Conservation (phyloP, 1,284 basidiomycete genomes). For the Marasmius oreades region DNA sequence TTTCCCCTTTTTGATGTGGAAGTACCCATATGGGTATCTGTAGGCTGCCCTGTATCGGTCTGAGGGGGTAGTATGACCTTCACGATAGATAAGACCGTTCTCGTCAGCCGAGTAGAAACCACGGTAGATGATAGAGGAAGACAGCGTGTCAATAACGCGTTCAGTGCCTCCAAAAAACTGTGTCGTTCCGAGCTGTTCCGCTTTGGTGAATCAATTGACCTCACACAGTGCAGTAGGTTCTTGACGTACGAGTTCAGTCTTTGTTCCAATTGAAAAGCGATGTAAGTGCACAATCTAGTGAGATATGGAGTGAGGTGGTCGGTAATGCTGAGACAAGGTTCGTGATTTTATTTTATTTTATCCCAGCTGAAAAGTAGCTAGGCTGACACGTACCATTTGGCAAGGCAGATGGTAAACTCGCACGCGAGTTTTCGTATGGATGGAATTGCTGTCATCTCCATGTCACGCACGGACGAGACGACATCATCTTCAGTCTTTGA, state of each 20-base stretch:
- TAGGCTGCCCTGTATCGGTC: conserved; percentile 23
- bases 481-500: conserved; percentile 44
- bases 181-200: conserved; percentile 39
- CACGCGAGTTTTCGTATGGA: conserved; percentile 53
- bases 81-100: conserved; percentile 49
- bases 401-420: conserved; percentile 43
- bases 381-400: conserved; percentile 43
- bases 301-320: conserved; percentile 51
- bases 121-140: conserved; percentile 46
- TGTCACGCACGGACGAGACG: conserved; percentile 45
- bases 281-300: conserved; percentile 42
- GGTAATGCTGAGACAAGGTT: conserved; percentile 36
- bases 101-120: conserved; percentile 51
- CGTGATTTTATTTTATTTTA: conserved; percentile 7
- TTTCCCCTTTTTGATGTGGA: conserved; percentile 58
- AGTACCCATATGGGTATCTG: conserved; percentile 19
- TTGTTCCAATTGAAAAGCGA: conserved; percentile 63
- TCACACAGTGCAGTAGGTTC: background rate
- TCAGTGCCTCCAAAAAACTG: conserved; percentile 41
- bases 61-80: conserved; percentile 45
- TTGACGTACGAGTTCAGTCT: conserved; percentile 43
- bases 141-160: conserved; percentile 41
- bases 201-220: background rate
- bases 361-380: background rate
- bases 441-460: conserved; percentile 54